Base-by-base conservation (phyloP, 1,284 basidiomycete genomes). In the Cryptococcus wingfieldii region DNA sequence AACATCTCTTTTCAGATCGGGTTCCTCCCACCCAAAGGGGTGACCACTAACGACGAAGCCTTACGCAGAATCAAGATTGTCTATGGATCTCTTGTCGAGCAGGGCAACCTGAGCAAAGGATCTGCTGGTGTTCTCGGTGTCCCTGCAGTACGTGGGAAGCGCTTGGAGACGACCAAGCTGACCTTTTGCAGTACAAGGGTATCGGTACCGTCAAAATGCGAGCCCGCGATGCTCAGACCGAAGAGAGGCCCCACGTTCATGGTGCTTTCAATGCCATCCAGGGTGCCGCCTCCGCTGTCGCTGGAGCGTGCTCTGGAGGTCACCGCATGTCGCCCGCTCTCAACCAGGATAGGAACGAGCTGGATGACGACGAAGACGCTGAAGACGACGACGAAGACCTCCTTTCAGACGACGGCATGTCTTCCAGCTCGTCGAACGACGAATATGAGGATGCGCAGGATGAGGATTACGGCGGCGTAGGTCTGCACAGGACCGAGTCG, bases 1-100 rank as follows among this genome's bases (percentile, higher is more conserved):
- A 79, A 79, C 1, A 81, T 90, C 13, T 80, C 83, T 56, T 75
- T 92, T 70, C 90, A 89, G 73, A 80, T 92, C 27, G 90, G 90
- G 3, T 88, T 92, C 66, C 81, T 87, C 13, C 66, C 78, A 0
- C 80, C 84, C 0, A 68, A 71, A 19, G 70, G 66, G 9, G 47
- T 54, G 1, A 38, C 58, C 7, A 52, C 63, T 52, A 23, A 48
- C 1, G 54, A 60, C 23, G 71, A 73, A 13, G 63, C 70, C 0
- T 47, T 72, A 28, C 55, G 55, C 31, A 67, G 60, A 41, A 62
- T 68, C 14, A 56, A 54, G 27, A 38, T 82, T 55, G 78, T 88
- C 28, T 87, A 86, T 69, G 71, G 75, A 0, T 84, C 88, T 46
- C 80, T 92, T 19, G 76, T 85, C 41, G 85, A 84, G 66, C 81